A percentile compares a stretch with the other conserved stretches of the same genome.
These are phyloP conservation scores for Neofusicoccum sp. DNA, from an alignment of 2,329 filamentous ascomycete species.

Conservation along the genomic window DNA sequence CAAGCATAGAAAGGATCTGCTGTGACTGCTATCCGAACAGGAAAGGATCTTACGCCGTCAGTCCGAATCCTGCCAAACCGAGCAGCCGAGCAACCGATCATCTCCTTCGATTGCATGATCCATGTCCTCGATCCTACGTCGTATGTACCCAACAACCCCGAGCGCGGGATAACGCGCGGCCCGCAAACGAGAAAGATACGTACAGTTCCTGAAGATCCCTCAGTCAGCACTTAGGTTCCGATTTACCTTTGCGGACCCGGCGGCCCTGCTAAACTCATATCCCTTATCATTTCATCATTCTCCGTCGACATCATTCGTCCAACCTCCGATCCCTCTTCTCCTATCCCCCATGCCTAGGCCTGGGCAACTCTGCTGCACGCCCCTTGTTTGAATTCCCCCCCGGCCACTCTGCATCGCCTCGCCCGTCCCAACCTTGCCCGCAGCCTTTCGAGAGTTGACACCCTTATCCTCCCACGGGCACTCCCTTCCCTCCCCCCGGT, in stretches of 20 bases:
- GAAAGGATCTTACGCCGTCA: too few species aligned
- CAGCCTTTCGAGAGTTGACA: not conserved
- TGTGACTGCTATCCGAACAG: too few species aligned
- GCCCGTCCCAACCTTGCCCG: not conserved
- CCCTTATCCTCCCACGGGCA: not conserved
- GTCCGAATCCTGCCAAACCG: too few species aligned
- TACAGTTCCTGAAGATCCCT: conserved; percentile 4
- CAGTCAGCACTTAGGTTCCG: not conserved
- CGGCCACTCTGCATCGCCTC: not conserved
- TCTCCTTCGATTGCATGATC: too few species aligned
- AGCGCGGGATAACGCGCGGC: conserved; percentile 2
- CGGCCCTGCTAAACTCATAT: not conserved
- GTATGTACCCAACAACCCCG: not conserved
- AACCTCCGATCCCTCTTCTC: not conserved
- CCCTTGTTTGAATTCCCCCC: not conserved
- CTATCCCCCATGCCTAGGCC: not conserved
- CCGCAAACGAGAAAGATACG: not conserved
- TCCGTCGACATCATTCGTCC: not conserved
- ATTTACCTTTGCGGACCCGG: not conserved
- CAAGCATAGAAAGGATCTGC: not conserved
- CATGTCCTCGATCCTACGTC: not conserved
- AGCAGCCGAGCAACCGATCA: not conserved
- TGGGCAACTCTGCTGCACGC: not conserved
- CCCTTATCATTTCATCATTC: not conserved
- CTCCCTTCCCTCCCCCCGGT: not conserved